Base-by-base conservation (phyloP, 441 rosid species). In the Adansonia madagascariensis region DNA sequence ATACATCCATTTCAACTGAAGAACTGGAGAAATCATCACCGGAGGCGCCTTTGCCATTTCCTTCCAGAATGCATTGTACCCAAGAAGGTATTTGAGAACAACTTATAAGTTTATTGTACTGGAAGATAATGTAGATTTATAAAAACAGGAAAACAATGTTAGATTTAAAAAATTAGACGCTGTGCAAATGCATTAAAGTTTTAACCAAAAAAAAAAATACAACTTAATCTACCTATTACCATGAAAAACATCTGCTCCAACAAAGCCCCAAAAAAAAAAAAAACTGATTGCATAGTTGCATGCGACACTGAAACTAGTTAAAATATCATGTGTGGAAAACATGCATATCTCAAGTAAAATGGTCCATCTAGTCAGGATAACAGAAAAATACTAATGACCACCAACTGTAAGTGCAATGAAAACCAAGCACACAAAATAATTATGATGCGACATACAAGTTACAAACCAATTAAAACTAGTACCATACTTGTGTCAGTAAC, bases 1-100 rank as follows among this genome's bases (percentile, higher is more conserved):
- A 84, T 0, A 96, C 93, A 82, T 96, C 99, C 99, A 96, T 96
- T 84, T 94, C 98, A 75, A 87, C 90, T 27, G 85, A 86, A 68
- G 91, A 90, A 82, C 89, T 85, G 80, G 83, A 78, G 50, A 80
- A 81, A 73, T 84, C 86, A 81, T 91, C 97, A 83, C 63, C 78
- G 43, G 86, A 84, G 59, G 83, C 55, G 75, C 84, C 88, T 81
- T 82, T 82, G 52, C 75, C 88, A 81, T 94, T 96, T 71, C 93
- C 97, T 61, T 87, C 91, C 80, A 92, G 66, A 83, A 88, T 80
- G 82, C 98, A 96, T 84, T 87, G 81, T 83, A 94, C 88, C 99
- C 97, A 96, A 17, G 97, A 69, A 72, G 99, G 99, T 75, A 94
- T 88, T 80, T 86, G 86, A 83, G 88, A 88, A 84, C 78, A 85